Conservation (phyloP, 306 rosid species). For the Malus domestica region ASM211411v1 NC_041793.1:46850501-46851000, state of each 20-base stretch:
- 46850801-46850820: neutral
- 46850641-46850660: neutral
- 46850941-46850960: constrained; percentile 2
- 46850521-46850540: too few species aligned
- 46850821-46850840: neutral
- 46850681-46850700: neutral
- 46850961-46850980: neutral
- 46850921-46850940: neutral
- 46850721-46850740: neutral
- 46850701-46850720: neutral
- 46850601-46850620: too few species aligned
- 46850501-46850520: neutral
- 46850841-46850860: neutral
- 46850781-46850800: neutral
- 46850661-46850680: neutral
- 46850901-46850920: constrained; percentile 3
- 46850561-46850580: too few species aligned
- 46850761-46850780: neutral
- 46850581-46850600: too few species aligned
- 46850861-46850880: neutral
- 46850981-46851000: neutral
- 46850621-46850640: too few species aligned
- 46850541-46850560: too few species aligned
- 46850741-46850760: neutral
- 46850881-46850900: neutral